Evolutionary conservation across 768 basidiomycete species (phyloP), one percentile per base, ranked within the genome.

Genomic region (Lanmaoa rubissima): DNA sequence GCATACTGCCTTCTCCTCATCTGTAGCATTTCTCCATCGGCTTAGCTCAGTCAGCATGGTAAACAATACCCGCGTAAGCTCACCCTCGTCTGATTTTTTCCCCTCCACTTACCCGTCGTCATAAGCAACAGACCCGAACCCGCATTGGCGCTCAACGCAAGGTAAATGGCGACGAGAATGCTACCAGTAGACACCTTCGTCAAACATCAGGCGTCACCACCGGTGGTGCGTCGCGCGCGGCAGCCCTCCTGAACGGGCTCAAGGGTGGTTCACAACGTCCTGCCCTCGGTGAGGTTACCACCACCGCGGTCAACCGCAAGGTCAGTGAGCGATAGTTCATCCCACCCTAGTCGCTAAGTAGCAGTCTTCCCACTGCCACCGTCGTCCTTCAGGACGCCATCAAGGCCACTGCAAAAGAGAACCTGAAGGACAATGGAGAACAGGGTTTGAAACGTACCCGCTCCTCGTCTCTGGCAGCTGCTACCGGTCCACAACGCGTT

Each of bases 261-360:
- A 93, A 92, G 78, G 76, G 75, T 35, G 79, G 76, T 42, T 74
- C 78, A 21, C 83, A 85, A 69, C 82, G 93, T 61, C 79, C 87
- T 34, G 91, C 86, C 40, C 79, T 95, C 48, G 83, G 85, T 56
- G 92, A 94, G 74, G 92, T 94, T 60, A 88, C 88, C 44, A 86
- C 82, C 49, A 82, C 82, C 58, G 85, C 87, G 54, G 82, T 90
- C 50, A 91, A 90, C 72, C 83, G 85, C 69, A 91, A 88, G 77
- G 89, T 88, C 66, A 61, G 82, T 69, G 17, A 53, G 47, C 48
- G 35, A 17, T 38, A 4, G 13, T 50, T 36, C n/a, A 34, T 50
- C 49, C n/a, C 31, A 28, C 39, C 16, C 26, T 42, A 28, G 4
- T 59, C n/a, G n/a, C 57, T 59, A 28, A 54, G 38, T 19, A 41